Evolutionary conservation across 768 basidiomycete species (phyloP).

Genomic region (Amanita pallidorosea): DNA sequence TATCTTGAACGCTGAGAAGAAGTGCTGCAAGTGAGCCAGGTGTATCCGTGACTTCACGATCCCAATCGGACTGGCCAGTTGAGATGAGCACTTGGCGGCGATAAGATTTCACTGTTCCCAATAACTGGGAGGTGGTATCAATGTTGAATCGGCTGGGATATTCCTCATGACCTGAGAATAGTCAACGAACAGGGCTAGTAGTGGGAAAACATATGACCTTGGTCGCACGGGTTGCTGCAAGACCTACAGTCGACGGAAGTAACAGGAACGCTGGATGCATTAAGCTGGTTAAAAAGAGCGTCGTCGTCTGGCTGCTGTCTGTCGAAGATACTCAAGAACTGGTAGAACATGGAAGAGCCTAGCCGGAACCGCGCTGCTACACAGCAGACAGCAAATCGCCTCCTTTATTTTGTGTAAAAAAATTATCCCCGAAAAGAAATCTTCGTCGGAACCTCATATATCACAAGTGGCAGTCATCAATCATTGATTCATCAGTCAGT

Average conservation of each 20-base stretch:
- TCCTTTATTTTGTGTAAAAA: too few species aligned
- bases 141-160: slow-evolving; percentile 65
- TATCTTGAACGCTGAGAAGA: slow-evolving; percentile 26
- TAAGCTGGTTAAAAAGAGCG: slow-evolving; percentile 38
- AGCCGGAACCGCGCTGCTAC: neutral
- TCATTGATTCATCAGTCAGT: too few species aligned
- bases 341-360: slow-evolving; percentile 21
- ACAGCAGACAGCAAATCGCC: too few species aligned
- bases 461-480: too few species aligned
- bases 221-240: slow-evolving; percentile 72
- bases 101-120: slow-evolving; percentile 82
- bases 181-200: slow-evolving; percentile 12
- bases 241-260: slow-evolving; percentile 57
- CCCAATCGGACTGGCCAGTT: slow-evolving; percentile 87
- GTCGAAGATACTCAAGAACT: slow-evolving; percentile 29
- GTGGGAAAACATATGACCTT: slow-evolving; percentile 28
- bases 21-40: slow-evolving; percentile 60
- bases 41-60: slow-evolving; percentile 64
- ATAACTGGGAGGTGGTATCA: slow-evolving; percentile 72
- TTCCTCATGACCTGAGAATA: slow-evolving; percentile 51
- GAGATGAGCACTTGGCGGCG: slow-evolving; percentile 84
- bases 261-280: slow-evolving; percentile 51
- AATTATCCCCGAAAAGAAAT: too few species aligned
- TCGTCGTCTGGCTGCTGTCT: slow-evolving; percentile 25
- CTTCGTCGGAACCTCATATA: too few species aligned